Evolutionary conservation across 768 basidiomycete species (phyloP).

Genomic region (Termitomyces heimii): DNA sequence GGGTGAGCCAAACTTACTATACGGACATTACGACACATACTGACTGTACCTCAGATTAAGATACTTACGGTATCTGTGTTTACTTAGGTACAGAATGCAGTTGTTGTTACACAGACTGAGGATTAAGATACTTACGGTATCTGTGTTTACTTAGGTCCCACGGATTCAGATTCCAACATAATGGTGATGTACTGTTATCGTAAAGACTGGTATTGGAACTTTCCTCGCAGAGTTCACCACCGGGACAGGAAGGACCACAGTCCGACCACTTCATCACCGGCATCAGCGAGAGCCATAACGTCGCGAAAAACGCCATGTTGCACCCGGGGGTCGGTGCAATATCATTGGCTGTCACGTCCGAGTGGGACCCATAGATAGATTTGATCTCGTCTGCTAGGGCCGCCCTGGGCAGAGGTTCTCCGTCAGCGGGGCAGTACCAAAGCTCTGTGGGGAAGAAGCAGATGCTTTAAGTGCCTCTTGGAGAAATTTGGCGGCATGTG

Average conservation of each 20-base stretch:
- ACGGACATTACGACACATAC: too few species aligned
- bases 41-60: too few species aligned
- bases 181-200: too few species aligned
- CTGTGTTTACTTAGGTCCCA: too few species aligned
- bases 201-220: too few species aligned
- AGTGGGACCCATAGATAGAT: conserved; percentile 41
- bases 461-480: conserved; percentile 42
- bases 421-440: conserved; percentile 58
- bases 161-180: too few species aligned
- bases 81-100: too few species aligned
- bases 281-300: conserved; percentile 59
- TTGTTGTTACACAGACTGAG: too few species aligned
- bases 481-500: conserved; percentile 49
- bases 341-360: conserved; percentile 48
- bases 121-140: too few species aligned
- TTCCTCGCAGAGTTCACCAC: too few species aligned
- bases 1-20: too few species aligned
- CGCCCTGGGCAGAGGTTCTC: conserved; percentile 45
- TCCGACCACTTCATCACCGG: conserved; percentile 66
- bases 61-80: too few species aligned
- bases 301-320: conserved; percentile 64
- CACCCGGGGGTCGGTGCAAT: conserved; percentile 68
- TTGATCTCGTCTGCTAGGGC: conserved; percentile 60
- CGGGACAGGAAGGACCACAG: conserved; percentile 68
- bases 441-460: conserved; percentile 34